Percentiles rank a stretch among this genome's conserved stretches.
phyloP scores from a whole-genome alignment of 2,329 filamentous ascomycete species.

The Emergomyces orientalis region DNA sequence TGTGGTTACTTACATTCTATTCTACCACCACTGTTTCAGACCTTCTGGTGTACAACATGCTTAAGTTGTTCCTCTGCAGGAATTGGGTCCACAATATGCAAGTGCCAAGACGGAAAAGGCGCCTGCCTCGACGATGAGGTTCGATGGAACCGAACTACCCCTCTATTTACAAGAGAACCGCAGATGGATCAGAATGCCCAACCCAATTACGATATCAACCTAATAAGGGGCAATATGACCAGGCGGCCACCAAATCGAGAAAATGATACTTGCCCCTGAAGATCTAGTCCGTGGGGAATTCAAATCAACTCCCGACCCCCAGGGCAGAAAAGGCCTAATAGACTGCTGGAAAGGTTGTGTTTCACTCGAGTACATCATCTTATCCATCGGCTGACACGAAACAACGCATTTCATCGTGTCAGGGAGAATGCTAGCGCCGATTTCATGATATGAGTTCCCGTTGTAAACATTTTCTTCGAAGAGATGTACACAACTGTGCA shows the following conservation, averaged over 20 bases:
- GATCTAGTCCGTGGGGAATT: not conserved
- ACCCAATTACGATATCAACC: not conserved
- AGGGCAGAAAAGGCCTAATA: not conserved
- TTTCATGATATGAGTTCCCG: not conserved
- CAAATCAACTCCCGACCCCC: not conserved
- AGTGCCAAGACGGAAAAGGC: not conserved
- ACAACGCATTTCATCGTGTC: not conserved
- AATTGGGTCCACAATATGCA: not conserved
- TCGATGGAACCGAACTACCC: not conserved
- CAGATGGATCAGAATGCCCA: not conserved
- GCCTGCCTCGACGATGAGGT: not conserved
- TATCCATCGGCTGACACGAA: not conserved
- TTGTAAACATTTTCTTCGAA: not conserved
- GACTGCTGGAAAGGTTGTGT: not conserved
- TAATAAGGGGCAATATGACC: not conserved
- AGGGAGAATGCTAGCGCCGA: not conserved
- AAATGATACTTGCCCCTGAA: not conserved
- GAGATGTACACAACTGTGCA: not conserved
- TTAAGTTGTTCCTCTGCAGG: not conserved
- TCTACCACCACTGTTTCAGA: not conserved
- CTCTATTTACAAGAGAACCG: not conserved
- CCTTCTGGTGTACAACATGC: not conserved
- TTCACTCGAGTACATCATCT: not conserved
- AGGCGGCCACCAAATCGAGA: not conserved
- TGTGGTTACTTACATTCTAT: not conserved